A percentile compares a stretch with the other conserved stretches of the same genome.
Conservation (phyloP, 306 rosid species). For the Lathyrus tuberosus region DNA sequence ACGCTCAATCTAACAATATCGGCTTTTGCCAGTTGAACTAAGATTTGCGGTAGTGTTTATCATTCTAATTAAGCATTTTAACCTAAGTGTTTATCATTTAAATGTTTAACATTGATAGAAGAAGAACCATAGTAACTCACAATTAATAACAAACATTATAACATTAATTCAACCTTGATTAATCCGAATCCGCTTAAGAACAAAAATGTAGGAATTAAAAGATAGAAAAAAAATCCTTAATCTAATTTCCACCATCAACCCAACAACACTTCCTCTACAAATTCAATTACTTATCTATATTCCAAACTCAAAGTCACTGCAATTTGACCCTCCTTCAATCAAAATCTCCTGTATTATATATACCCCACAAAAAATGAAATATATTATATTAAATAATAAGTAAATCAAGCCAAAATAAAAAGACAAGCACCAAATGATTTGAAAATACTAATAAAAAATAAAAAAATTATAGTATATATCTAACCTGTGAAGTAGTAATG, state of each 20-base stretch:
- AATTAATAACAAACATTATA: no score
- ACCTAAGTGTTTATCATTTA: no score
- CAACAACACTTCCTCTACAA: neutral
- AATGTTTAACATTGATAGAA: no score
- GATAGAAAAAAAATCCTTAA: neutral
- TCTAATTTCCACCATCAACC: conserved; percentile 16
- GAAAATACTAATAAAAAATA: neutral
- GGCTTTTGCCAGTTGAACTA: no score
- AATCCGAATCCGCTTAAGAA: no score
- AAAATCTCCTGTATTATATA: conserved; percentile 53
- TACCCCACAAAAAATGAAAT: neutral
- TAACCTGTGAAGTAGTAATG: conserved; percentile 56
- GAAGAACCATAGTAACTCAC: no score
- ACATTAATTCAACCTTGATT: no score
- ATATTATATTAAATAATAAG: no score
- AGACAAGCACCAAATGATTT: neutral
- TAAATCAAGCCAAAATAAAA: no score
- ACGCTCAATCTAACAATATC: no score
- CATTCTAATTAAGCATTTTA: no score
- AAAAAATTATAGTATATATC: neutral
- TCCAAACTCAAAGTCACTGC: conserved; percentile 61
- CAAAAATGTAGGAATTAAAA: neutral
- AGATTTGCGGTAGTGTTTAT: no score
- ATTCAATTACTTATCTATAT: conserved; percentile 36
- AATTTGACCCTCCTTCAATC: conserved; percentile 56